phyloP scores from a whole-genome alignment of 371 early-diverging fungal species.

The Rhizopus sp. region DNA sequence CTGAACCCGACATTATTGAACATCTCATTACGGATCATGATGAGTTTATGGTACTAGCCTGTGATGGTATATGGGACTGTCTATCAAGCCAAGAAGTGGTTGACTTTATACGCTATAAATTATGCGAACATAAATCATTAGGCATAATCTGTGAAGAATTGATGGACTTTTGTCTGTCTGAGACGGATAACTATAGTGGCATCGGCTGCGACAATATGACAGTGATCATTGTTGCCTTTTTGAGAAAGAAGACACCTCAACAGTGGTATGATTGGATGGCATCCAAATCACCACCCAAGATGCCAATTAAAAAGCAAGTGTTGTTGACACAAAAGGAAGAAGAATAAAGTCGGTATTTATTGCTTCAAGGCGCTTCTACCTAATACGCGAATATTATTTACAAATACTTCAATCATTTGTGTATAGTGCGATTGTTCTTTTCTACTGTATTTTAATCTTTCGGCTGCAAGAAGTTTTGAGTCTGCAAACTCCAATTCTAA shows the following conservation, averaged over 20 bases:
- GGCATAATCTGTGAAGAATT: slow-evolving; percentile 73
- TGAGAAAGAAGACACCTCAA: slow-evolving; percentile 65
- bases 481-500: slow-evolving; percentile 63
- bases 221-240: slow-evolving; percentile 81
- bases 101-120: slow-evolving; percentile 68
- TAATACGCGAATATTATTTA: slow-evolving; percentile 59
- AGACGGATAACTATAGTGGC: slow-evolving; percentile 74
- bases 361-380: slow-evolving; percentile 31
- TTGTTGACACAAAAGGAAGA: slow-evolving; percentile 5
- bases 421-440: slow-evolving; percentile 48
- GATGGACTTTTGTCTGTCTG: slow-evolving; percentile 87
- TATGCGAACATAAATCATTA: slow-evolving; percentile 56
- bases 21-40: slow-evolving; percentile 66
- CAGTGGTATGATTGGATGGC: slow-evolving; percentile 65
- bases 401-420: slow-evolving; percentile 53
- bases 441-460: slow-evolving; percentile 38
- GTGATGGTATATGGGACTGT: slow-evolving; percentile 98
- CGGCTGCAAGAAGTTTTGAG: slow-evolving; percentile 35
- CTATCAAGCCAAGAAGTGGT: slow-evolving; percentile 84
- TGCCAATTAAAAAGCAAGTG: slow-evolving; percentile 20
- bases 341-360: slow-evolving; percentile 4
- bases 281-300: slow-evolving; percentile 14
- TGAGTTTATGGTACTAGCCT: slow-evolving; percentile 91
- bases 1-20: slow-evolving; percentile 78
- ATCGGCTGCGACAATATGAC: slow-evolving; percentile 98